A percentile compares a stretch with the other conserved stretches of the same genome.
phyloP scores from a whole-genome alignment of 2,329 filamentous ascomycete species.

The Diplodia mutila region DNA sequence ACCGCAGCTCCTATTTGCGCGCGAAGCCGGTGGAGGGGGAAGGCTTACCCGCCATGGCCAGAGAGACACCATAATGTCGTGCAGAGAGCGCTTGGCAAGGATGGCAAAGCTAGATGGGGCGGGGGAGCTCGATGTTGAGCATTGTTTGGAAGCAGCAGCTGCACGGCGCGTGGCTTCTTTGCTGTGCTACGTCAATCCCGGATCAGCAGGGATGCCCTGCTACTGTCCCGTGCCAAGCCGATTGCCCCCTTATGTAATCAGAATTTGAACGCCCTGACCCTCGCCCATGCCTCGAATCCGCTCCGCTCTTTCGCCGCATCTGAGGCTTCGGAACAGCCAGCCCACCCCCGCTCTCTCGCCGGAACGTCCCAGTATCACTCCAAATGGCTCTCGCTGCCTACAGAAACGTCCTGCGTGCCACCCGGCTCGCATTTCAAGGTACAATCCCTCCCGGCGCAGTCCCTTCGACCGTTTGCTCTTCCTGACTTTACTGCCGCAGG shows the following conservation, averaged over 20 bases:
- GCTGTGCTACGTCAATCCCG: slow-evolving; percentile 18
- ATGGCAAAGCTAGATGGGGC: not conserved
- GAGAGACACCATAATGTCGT: slow-evolving; percentile 71
- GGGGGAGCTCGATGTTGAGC: slow-evolving; percentile 14
- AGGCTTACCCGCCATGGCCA: slow-evolving; percentile 79
- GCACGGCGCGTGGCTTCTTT: slow-evolving; percentile 23
- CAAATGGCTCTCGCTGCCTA: slow-evolving; percentile 75
- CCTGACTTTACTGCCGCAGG: slow-evolving; percentile 54
- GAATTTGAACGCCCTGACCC: not conserved
- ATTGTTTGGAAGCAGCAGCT: slow-evolving; percentile 16
- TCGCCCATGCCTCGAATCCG: slow-evolving; percentile 1
- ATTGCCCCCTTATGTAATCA: not conserved
- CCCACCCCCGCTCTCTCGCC: not conserved
- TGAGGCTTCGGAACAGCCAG: slow-evolving; percentile 4
- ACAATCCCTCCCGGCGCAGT: slow-evolving; percentile 29
- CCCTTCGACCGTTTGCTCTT: not conserved
- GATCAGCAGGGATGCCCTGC: slow-evolving; percentile 11
- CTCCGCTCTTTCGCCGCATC: not conserved
- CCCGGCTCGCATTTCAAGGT: slow-evolving; percentile 84
- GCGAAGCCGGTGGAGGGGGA: not conserved
- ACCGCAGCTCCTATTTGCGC: slow-evolving; percentile 8
- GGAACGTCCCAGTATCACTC: slow-evolving; percentile 29
- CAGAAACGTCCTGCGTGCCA: slow-evolving; percentile 77
- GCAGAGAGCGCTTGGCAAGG: not conserved
- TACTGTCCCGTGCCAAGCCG: slow-evolving; percentile 1